Evolutionary conservation across 495 filamentous ascomycete genomes (phyloP).

Genomic region (Choiromyces venosus): DNA sequence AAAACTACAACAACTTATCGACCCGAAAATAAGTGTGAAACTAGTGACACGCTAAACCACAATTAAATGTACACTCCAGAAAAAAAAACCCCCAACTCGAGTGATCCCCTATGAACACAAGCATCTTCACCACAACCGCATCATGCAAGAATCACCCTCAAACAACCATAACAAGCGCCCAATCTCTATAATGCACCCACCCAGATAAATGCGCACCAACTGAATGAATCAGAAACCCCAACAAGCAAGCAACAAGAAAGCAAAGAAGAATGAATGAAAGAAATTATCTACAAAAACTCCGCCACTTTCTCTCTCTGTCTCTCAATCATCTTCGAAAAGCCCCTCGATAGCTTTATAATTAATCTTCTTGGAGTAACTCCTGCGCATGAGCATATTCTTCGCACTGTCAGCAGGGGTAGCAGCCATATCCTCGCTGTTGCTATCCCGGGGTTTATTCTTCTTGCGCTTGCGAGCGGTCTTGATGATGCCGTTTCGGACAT

Average conservation of each 20-base stretch:
- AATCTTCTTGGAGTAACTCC: slow-evolving; percentile 72
- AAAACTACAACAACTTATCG: not conserved
- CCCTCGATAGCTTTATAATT: slow-evolving; percentile 68
- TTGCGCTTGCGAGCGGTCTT: slow-evolving; percentile 49
- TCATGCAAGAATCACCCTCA: not conserved
- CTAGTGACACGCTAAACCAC: not conserved
- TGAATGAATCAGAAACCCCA: not conserved
- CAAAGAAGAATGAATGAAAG: too few relatives aligned
- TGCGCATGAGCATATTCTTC: slow-evolving; percentile 63
- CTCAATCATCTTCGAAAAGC: slow-evolving; percentile 47
- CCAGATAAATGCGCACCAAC: not conserved
- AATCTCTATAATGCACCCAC: not conserved
- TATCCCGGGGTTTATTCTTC: slow-evolving; percentile 53
- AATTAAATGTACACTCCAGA: not conserved
- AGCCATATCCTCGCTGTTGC: slow-evolving; percentile 53
- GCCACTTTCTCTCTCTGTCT: not conserved
- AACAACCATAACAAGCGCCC: not conserved
- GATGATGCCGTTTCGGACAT: slow-evolving; percentile 55
- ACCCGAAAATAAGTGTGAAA: not conserved
- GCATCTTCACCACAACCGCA: not conserved
- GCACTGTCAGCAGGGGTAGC: slow-evolving; percentile 67
- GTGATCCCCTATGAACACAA: not conserved
- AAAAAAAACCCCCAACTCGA: not conserved
- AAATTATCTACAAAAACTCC: not conserved
- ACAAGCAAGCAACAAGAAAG: too few relatives aligned